Conservation (phyloP, 2,329 filamentous ascomycete species). For the Ophiostoma sp. region DNA sequence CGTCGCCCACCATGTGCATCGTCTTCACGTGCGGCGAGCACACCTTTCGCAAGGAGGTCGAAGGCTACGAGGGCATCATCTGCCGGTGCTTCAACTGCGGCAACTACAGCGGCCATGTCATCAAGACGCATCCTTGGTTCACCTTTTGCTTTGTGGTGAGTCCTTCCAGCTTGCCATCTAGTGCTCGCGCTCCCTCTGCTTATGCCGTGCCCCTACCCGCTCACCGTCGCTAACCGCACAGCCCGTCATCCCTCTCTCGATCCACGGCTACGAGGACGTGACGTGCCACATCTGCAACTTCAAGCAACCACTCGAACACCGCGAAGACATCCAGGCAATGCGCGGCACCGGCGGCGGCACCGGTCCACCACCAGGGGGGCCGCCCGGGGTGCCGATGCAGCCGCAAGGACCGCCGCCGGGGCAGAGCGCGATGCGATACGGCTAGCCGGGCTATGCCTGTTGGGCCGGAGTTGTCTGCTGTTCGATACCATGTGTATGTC, state of each 20-base stretch:
- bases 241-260: constrained; percentile 66
- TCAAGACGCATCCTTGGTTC: constrained; percentile 66
- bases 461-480: too few species aligned
- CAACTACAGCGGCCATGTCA: constrained; percentile 55
- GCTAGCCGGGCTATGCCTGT: too few species aligned
- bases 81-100: constrained; percentile 63
- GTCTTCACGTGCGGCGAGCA: constrained; percentile 59
- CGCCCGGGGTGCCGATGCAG: constrained; percentile 30
- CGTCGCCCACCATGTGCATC: constrained; percentile 46
- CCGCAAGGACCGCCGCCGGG: constrained; percentile 29
- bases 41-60: constrained; percentile 54
- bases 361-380: constrained; percentile 18
- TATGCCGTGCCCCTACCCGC: background rate
- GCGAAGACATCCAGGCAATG: constrained; percentile 52
- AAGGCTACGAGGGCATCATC: constrained; percentile 56
- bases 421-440: constrained; percentile 31
- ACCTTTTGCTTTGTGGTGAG: constrained; percentile 70
- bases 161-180: constrained; percentile 20
- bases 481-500: too few species aligned
- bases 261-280: constrained; percentile 63
- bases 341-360: constrained; percentile 32
- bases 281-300: constrained; percentile 72
- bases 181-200: too few species aligned
- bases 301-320: constrained; percentile 57
- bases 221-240: constrained; percentile 29